Percentiles rank a stretch among this genome's conserved stretches.
Evolutionary conservation across 2,329 filamentous ascomycete species (phyloP).

Genomic region (Cladobotryum protrusum): DNA sequence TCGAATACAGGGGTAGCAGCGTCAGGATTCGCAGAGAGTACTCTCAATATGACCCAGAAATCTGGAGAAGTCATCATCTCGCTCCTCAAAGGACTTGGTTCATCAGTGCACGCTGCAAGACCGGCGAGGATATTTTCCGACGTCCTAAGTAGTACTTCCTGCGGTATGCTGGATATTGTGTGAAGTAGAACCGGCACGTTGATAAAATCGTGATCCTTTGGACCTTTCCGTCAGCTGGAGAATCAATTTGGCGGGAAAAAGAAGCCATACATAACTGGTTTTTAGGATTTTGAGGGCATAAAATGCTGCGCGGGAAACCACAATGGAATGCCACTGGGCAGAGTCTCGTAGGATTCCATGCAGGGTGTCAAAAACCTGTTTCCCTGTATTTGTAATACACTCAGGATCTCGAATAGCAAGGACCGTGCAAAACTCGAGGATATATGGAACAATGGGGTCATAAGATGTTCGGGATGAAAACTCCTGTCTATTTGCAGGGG

Average conservation of each 20-base stretch:
- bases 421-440: constrained; percentile 85
- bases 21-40: constrained; percentile 62
- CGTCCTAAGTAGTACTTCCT: constrained; percentile 68
- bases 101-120: constrained; percentile 70
- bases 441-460: constrained; percentile 79
- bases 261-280: constrained; percentile 68
- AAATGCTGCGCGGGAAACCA: constrained; percentile 76
- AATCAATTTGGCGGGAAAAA: too few relatives aligned
- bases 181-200: constrained; percentile 89
- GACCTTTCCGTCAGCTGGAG: constrained; percentile 18
- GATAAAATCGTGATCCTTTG: constrained; percentile 79
- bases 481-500: constrained; percentile 48
- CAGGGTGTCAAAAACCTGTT: constrained; percentile 72
- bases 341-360: constrained; percentile 77
- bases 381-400: constrained; percentile 67
- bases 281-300: constrained; percentile 79
- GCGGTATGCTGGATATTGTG: constrained; percentile 79
- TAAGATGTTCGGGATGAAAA: constrained; percentile 49
- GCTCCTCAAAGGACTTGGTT: constrained; percentile 70
- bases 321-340: constrained; percentile 71
- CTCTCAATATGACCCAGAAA: constrained; percentile 87
- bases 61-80: constrained; percentile 96
- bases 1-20: constrained; percentile 76
- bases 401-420: constrained; percentile 70
- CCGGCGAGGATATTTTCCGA: constrained; percentile 73